phyloP scores from a whole-genome alignment of 2,329 filamentous ascomycete genomes.

The Ophiostoma sp. region DNA sequence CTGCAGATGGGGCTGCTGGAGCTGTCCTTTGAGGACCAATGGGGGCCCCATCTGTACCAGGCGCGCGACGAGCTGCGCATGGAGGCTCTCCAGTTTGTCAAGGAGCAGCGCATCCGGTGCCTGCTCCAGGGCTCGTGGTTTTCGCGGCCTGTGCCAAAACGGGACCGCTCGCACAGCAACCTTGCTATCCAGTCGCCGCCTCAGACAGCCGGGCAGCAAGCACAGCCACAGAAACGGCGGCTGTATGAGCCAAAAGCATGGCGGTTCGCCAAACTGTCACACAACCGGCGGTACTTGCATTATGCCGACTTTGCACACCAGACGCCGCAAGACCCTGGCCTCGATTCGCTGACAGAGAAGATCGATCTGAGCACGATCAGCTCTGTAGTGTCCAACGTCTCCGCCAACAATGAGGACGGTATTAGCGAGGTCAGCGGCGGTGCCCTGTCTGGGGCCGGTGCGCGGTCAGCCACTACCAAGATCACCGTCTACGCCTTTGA shows the following conservation, averaged over 20 bases:
- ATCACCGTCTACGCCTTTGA: slow-evolving; percentile 83
- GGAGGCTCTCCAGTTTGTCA: slow-evolving; percentile 92
- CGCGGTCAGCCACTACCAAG: slow-evolving; percentile 60
- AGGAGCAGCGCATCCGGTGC: slow-evolving; percentile 90
- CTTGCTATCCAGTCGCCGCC: slow-evolving; percentile 31
- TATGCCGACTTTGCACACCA: slow-evolving; percentile 76
- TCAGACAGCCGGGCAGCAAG: slow-evolving; percentile 34
- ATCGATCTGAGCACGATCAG: slow-evolving; percentile 83
- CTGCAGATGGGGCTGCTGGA: slow-evolving; percentile 92
- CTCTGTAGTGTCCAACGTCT: slow-evolving; percentile 90
- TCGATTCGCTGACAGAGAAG: slow-evolving; percentile 72
- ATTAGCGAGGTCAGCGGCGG: slow-evolving; percentile 40
- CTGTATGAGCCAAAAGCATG: slow-evolving; percentile 54
- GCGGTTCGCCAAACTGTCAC: slow-evolving; percentile 82
- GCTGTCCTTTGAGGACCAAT: slow-evolving; percentile 86
- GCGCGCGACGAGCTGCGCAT: slow-evolving; percentile 87
- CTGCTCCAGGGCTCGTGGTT: slow-evolving; percentile 90
- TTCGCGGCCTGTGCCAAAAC: slow-evolving; percentile 42
- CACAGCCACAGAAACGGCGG: slow-evolving; percentile 31
- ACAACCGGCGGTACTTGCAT: slow-evolving; percentile 85
- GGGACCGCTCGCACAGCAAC: slow-evolving; percentile 29
- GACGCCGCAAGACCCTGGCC: slow-evolving; percentile 57
- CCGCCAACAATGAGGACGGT: slow-evolving; percentile 53
- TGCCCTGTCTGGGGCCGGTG: slow-evolving; percentile 17
- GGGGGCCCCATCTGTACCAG: slow-evolving; percentile 83